Evolutionary conservation across 2,329 filamentous ascomycete species (phyloP).

Genomic region (Aspergillus sp.): DNA sequence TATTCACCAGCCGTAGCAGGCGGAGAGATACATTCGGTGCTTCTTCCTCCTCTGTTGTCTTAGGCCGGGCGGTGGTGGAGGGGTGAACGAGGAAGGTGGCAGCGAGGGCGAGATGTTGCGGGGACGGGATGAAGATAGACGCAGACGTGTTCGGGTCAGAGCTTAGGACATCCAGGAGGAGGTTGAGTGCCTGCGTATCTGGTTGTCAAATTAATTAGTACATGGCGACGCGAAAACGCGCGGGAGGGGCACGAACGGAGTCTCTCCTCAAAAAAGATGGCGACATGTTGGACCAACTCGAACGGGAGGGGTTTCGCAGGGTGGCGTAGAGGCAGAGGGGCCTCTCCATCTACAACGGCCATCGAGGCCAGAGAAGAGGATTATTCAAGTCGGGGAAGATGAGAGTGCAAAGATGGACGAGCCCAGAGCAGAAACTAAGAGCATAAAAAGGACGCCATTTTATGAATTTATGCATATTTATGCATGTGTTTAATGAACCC

Average conservation of each 20-base stretch:
- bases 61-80: slow-evolving; percentile 69
- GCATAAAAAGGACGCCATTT: neutral
- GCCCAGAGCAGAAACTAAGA: neutral
- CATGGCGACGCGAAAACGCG: slow-evolving; percentile 2
- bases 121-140: slow-evolving; percentile 65
- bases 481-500: neutral
- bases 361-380: slow-evolving; percentile 6
- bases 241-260: slow-evolving; percentile 54
- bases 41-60: slow-evolving; percentile 59
- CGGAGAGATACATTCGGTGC: slow-evolving; percentile 66
- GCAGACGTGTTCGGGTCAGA: slow-evolving; percentile 37
- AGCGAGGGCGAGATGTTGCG: slow-evolving; percentile 73
- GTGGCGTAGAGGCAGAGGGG: slow-evolving; percentile 45
- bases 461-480: neutral
- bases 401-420: neutral
- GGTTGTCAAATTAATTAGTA: slow-evolving; percentile 11
- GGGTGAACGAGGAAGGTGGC: slow-evolving; percentile 82
- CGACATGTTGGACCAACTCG: slow-evolving; percentile 65
- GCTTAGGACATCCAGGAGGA: slow-evolving; percentile 54
- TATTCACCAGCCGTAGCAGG: slow-evolving; percentile 68
- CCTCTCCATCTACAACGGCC: slow-evolving; percentile 21
- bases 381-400: neutral
- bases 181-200: slow-evolving; percentile 60
- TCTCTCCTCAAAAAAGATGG: slow-evolving; percentile 73
- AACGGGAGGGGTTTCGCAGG: slow-evolving; percentile 58